Evolutionary conservation across 768 basidiomycete species (phyloP), one percentile per base, ranked within the genome.

Genomic region (Collybia sp.): DNA sequence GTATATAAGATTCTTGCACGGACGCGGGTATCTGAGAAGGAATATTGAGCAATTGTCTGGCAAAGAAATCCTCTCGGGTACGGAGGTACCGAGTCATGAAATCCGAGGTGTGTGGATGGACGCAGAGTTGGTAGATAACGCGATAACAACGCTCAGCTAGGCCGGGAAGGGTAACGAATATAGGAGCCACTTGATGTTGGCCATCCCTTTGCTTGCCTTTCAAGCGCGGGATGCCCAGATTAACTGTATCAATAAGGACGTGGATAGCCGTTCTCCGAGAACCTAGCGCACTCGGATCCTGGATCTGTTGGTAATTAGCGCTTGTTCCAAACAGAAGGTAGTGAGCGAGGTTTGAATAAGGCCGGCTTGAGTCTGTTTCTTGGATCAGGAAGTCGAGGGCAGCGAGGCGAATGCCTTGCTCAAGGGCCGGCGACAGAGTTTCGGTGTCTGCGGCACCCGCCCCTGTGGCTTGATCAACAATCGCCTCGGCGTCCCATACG

Each of bases 61-160:
- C 80, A 57, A 93, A 93, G 68, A 93, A 97, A 57, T 93, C 84
- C 61, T 95, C 88, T 8, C 85, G 74, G 2, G 88, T 90, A 31
- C 89, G 83, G 30, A 96, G 75, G 58, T 95, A 96, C 0, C 91
- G 81, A 65, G 88, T 84, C 4, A 82, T 83, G 45, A 83, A 81
- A 31, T 84, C 82, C 0, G 88, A 88, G 0, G 93, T 95, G 34
- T 79, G 74, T 8, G 85, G 77, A 56, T 97, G 91, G n/a, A 83
- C 75, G 65, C 90, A 95, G 0, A 98, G 77, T 48, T 95, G 88
- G 59, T 88, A 76, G 15, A 97, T 67, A 41, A 96, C 75, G 31
- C 79, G 79, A 58, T 94, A 93, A 57, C 83, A 87, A 44, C 85
- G 82, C 59, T 94, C 93, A 2, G 93, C 93, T 19, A 96, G 69